A percentile compares a stretch with the other conserved stretches of the same genome.
Conservation (phyloP, 2,329 filamentous ascomycete genomes). For the Ceratocystis eucalypticola region DNA sequence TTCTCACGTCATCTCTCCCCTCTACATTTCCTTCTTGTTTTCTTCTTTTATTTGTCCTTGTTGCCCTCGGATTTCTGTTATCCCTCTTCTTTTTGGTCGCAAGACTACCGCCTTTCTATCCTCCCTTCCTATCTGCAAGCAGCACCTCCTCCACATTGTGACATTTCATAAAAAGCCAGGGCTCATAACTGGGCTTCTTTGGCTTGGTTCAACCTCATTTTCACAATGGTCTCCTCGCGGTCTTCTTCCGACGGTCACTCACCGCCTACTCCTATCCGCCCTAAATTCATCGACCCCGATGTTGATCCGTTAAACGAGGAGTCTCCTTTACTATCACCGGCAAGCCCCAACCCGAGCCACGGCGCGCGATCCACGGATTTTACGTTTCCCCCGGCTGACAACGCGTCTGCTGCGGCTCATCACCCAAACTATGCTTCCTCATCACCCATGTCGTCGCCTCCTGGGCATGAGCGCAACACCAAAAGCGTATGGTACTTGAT, state of each 20-base stretch:
- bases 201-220: background rate
- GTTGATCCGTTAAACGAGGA: slow-evolving; percentile 20
- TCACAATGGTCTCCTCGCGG: slow-evolving; percentile 11
- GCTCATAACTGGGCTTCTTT: slow-evolving; percentile 3
- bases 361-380: slow-evolving; percentile 27
- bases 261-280: slow-evolving; percentile 11
- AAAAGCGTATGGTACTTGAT: slow-evolving; percentile 80
- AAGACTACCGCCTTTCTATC: background rate
- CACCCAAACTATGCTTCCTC: background rate
- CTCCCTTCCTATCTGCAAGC: background rate
- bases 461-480: slow-evolving; percentile 36
- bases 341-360: slow-evolving; percentile 11
- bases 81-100: background rate
- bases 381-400: slow-evolving; percentile 19
- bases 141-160: background rate
- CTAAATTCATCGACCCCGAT: slow-evolving; percentile 14
- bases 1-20: background rate
- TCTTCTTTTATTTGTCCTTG: background rate
- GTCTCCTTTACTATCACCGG: slow-evolving; percentile 20
- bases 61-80: background rate
- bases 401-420: background rate
- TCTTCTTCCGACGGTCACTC: slow-evolving; percentile 8
- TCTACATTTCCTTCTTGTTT: slow-evolving; percentile 1
- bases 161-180: background rate
- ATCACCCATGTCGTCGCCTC: background rate